Evolutionary conservation across 1,284 basidiomycete species (phyloP), one percentile per base, ranked within the genome.

Genomic region (Inonotus hispidus): DNA sequence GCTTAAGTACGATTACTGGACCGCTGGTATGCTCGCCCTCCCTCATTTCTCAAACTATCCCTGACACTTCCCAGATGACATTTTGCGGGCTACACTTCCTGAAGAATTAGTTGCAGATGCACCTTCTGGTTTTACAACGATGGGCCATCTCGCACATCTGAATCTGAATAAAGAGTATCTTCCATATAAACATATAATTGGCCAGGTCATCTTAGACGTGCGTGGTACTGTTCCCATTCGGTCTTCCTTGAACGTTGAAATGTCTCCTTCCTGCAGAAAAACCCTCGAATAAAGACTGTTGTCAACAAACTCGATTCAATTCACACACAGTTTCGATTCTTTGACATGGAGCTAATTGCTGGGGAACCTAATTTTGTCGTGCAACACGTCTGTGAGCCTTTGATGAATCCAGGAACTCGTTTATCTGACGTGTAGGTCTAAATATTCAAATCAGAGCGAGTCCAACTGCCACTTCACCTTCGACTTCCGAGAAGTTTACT

Each of bases 341-440:
- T 99, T 73, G 83, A 92, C 67, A 99, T 99, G 97, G 97, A 99
- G 70, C 80, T 98, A 1, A 79, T 99, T 21, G 95, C 96, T 0
- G 97, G 97, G 11, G 88, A 93, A 62, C 82, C 87, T 0, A 82
- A 97, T 69, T 96, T 89, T 69, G 68, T 91, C 21, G 94, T 97
- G 4, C 84, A 90, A 66, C 89, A 92, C 72, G 94, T 95, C n/a
- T n/a, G n/a, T n/a, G n/a, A n/a, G n/a, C n/a, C n/a, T n/a, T n/a
- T n/a, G n/a, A n/a, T n/a, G n/a, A n/a, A n/a, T n/a, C n/a, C n/a
- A n/a, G n/a, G n/a, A n/a, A n/a, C n/a, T n/a, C n/a, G n/a, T n/a
- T n/a, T n/a, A 43, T 43, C 41, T n/a, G 41, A 46, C 56, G 45
- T n/a, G n/a, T n/a, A n/a, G n/a, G n/a, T n/a, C n/a, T n/a, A n/a